Evolutionary conservation across 192 early-diverging fungal species (phyloP).

Genomic region (Rhizophagus sp.): DNA sequence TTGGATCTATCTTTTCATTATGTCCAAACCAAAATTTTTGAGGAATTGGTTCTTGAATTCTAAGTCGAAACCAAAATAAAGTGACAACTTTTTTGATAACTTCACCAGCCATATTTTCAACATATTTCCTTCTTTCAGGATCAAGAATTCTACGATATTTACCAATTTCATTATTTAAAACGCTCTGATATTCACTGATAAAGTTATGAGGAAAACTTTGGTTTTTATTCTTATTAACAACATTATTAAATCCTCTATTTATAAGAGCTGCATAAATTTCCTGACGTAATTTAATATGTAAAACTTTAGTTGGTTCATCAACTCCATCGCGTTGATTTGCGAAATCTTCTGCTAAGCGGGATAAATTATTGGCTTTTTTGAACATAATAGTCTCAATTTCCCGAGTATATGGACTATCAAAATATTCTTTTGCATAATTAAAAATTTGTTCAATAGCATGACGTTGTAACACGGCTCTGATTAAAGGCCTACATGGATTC

Average conservation of each 20-base stretch:
- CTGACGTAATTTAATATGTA: constrained; percentile 10
- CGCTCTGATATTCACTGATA: too few relatives aligned
- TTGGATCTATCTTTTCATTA: too few relatives aligned
- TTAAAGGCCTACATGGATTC: background rate
- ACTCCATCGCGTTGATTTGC: background rate
- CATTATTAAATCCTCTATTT: background rate
- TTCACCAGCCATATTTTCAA: background rate
- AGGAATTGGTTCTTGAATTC: constrained; percentile 7
- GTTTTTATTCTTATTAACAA: too few relatives aligned
- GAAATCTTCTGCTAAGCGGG: background rate
- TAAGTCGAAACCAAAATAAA: background rate
- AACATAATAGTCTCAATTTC: background rate
- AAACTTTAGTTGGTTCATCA: background rate
- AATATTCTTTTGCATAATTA: background rate
- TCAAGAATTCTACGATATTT: background rate
- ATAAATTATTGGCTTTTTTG: background rate
- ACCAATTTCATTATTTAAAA: background rate
- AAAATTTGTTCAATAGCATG: background rate
- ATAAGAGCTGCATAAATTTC: background rate
- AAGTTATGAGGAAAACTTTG: too few relatives aligned
- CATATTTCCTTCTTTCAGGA: background rate
- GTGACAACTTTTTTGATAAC: background rate
- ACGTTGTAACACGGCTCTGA: constrained; percentile 4
- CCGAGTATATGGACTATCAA: background rate
- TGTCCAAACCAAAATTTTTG: too few relatives aligned